Evolutionary conservation across 2,329 filamentous ascomycete genomes (phyloP), one percentile per base, ranked within the genome.

Genomic region (Aureobasidium sp.): DNA sequence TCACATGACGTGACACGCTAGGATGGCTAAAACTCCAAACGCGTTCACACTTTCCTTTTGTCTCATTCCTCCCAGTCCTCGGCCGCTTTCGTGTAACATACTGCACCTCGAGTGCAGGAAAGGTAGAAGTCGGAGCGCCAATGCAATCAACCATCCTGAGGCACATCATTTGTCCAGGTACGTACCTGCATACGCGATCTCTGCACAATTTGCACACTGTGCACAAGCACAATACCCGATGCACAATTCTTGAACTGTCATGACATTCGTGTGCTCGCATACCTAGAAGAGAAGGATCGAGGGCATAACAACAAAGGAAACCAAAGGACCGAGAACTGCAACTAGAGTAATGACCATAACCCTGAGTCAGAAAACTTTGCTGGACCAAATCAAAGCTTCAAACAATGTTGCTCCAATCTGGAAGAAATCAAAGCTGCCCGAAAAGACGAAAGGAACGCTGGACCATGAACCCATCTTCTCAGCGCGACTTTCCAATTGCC

Each of bases 401-500:
- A n/a, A 13, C 8, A 26, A 41, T 8, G 8, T 48, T 53, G 12
- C 2, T 39, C 10, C 24, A 32, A 37, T 24, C 15, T 41, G 34
- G 20, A n/a, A 41, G 20, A 26, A 8, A 39, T 36, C 10, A 27
- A 5, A 32, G 17, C 24, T 44, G 29, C 27, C 37, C 27, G 46
- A n/a, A 26, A 2, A 17, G 12, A 34, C 39, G 15, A 20, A 26
- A 26, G 29, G 1, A 24, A 17, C 26, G 5, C 36, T 47, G 32
- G 39, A 41, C 20, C 12, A 32, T 39, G 6, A 12, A 51, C 4
- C 8, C n/a, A 24, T 9, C 5, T 15, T 27, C 12, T 63, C 53
- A 63, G 36, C 68, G 65, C 1, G 63, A 47, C 47, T 69, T 70
- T 9, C 69, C 69, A 39, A 71, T 66, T 2, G 63, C 62, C 36